Base-by-base conservation (phyloP, 441 rosid genomes). In the Euphorbia corollata region DNA sequence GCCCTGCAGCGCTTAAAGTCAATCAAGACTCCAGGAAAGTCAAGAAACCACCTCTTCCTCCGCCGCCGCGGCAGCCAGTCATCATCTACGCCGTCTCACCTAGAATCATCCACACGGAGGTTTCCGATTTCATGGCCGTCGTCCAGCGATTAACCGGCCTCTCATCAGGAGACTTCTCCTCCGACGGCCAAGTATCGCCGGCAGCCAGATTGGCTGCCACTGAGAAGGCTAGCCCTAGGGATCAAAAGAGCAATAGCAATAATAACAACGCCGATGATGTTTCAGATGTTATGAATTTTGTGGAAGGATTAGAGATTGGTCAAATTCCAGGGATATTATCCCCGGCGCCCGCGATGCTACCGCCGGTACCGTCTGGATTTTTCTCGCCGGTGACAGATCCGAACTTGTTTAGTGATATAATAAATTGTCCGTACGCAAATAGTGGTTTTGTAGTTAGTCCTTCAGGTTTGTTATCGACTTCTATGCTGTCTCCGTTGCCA, bases 131-230 rank as follows among this genome's bases (percentile, higher is more conserved):
- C 82, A 86, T 88, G 96, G 73, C 84, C 45, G 77, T 89, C n/a
- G 96, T 86, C 48, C 96, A 86, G 20, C 86, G 84, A 34, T 84
- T 89, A 58, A 89, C 96, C 6, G 92, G 96, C 0, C 82, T 80
- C 61, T 85, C 97, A 71, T 77, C 93, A 13, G 78, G 59, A 0
- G 54, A 77, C 74, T 83, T 82, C 75, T 77, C 76, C 63, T 62
- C 74, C 59, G 66, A 71, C 6, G 92, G 87, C 1, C 78, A 81
- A 51, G 71, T 88, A 1, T 90, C 97, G 0, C 97, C 92, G 0
- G 97, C 92, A 16, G 97, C 97, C 13, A 81, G 97, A 61, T 65
- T 90, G 23, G 97, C 97, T 0, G 83, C 85, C 5, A 86, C 85
- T 16, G 97, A 90, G 76, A 84, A 75, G 70, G 79, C 80, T 20